phyloP scores from a whole-genome alignment of 345 rosid genomes.

The Corymbia maculata region DNA sequence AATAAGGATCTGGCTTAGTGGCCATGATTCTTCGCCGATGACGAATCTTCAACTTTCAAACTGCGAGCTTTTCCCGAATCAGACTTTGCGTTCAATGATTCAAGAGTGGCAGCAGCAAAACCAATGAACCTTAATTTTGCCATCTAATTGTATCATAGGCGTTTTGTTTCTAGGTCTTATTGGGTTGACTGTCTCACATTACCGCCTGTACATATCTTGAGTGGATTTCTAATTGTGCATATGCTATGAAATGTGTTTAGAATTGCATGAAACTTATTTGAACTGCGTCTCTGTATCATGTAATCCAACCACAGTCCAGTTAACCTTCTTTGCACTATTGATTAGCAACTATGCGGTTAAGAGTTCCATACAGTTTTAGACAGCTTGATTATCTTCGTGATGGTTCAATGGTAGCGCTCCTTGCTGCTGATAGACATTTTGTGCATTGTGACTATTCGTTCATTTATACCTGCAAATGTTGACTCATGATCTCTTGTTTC shows the following conservation, averaged over 20 bases:
- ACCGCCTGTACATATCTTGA: background rate
- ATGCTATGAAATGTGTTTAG: background rate
- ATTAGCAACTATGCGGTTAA: background rate
- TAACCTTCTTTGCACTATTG: background rate
- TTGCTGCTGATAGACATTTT: background rate
- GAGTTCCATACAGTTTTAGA: background rate
- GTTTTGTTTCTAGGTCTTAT: background rate
- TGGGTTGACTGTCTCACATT: background rate
- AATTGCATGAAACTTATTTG: background rate
- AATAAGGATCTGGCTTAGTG: slow-evolving; percentile 69
- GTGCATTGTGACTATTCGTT: background rate
- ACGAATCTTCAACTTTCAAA: slow-evolving; percentile 42
- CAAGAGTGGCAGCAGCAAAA: slow-evolving; percentile 58
- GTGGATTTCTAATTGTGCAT: background rate
- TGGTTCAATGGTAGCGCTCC: background rate
- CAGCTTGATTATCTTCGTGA: background rate
- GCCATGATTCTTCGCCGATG: slow-evolving; percentile 81
- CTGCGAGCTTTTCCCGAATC: slow-evolving; percentile 40
- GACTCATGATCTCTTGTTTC: background rate
- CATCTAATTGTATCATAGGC: background rate
- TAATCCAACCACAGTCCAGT: background rate
- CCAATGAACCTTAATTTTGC: slow-evolving; percentile 3
- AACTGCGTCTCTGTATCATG: background rate
- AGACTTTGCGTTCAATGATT: slow-evolving; percentile 47
- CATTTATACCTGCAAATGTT: background rate